phyloP scores from a whole-genome alignment of 192 early-diverging fungal species.

The Allomyces macrogynus region DNA sequence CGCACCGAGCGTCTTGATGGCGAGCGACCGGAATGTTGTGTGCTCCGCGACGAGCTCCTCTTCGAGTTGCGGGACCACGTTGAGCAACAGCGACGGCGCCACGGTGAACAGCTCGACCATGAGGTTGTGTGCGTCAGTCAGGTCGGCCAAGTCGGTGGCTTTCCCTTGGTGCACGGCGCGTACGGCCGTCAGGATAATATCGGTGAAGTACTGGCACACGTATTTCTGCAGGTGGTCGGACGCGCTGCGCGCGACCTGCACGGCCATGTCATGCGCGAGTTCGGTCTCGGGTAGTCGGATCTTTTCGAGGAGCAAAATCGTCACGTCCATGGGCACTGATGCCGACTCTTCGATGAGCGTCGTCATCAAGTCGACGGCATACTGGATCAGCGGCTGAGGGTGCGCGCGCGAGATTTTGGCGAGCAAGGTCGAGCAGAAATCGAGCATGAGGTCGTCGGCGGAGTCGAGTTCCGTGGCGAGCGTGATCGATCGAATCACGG shows the following conservation, averaged over 20 bases:
- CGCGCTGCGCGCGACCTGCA: slow-evolving; percentile 52
- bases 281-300: slow-evolving; percentile 21
- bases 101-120: slow-evolving; percentile 60
- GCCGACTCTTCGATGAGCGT: slow-evolving; percentile 58
- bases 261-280: slow-evolving; percentile 48
- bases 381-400: slow-evolving; percentile 1
- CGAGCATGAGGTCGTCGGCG: slow-evolving; percentile 48
- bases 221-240: slow-evolving; percentile 73
- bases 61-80: slow-evolving; percentile 82
- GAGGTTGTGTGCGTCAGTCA: slow-evolving; percentile 49
- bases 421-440: slow-evolving; percentile 54
- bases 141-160: slow-evolving; percentile 26
- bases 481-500: slow-evolving; percentile 60
- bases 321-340: slow-evolving; percentile 15
- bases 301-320: slow-evolving; percentile 20
- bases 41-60: slow-evolving; percentile 71
- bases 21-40: slow-evolving; percentile 48
- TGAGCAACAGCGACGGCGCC: slow-evolving; percentile 56
- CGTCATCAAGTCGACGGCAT: slow-evolving; percentile 46
- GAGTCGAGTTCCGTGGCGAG: slow-evolving; percentile 59
- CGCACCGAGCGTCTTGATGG: slow-evolving; percentile 57
- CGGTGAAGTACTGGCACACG: slow-evolving; percentile 81
- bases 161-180: slow-evolving; percentile 7
- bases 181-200: slow-evolving; percentile 46
- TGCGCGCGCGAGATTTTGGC: slow-evolving; percentile 30